phyloP scores from a whole-genome alignment of 352 stramenopile genomes.

The Globisporangium recalcitrans region DNA sequence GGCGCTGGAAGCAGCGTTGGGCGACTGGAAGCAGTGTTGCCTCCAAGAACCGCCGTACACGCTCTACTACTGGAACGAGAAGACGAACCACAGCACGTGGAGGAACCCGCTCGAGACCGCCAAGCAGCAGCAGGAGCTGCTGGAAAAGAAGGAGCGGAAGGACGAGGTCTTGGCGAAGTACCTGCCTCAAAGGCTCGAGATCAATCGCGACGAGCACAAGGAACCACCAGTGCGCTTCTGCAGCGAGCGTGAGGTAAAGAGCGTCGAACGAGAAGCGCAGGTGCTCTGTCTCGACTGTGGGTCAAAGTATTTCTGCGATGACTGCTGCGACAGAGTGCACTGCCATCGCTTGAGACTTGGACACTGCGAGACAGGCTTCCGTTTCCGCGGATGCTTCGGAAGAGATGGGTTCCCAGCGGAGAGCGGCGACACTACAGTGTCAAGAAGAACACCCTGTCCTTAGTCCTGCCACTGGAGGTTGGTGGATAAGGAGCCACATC shows the following conservation, averaged over 20 bases:
- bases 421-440: too few species aligned
- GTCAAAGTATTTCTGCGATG: conserved; percentile 36
- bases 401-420: conserved; percentile 27
- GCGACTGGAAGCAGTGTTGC: conserved; percentile 53
- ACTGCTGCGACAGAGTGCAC: conserved; percentile 44
- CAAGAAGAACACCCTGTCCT: too few species aligned
- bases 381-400: conserved; percentile 33
- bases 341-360: conserved; percentile 20
- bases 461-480: too few species aligned
- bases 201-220: conserved; percentile 29
- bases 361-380: conserved; percentile 33
- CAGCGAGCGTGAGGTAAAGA: conserved; percentile 12
- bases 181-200: conserved; percentile 34
- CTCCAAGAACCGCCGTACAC: conserved; percentile 55
- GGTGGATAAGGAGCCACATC: too few species aligned
- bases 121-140: conserved; percentile 30
- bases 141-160: conserved; percentile 25
- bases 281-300: conserved; percentile 40
- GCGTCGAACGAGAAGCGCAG: conserved; percentile 10
- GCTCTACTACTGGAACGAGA: conserved; percentile 61
- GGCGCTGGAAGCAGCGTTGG: conserved; percentile 22
- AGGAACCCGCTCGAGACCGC: conserved; percentile 45
- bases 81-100: conserved; percentile 52
- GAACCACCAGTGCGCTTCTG: conserved; percentile 8
- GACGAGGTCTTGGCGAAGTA: conserved; percentile 32